These are phyloP conservation scores for Penicillium corylophilum DNA, from an alignment of 2,329 filamentous ascomycete species.

Conservation along the genomic window DNA sequence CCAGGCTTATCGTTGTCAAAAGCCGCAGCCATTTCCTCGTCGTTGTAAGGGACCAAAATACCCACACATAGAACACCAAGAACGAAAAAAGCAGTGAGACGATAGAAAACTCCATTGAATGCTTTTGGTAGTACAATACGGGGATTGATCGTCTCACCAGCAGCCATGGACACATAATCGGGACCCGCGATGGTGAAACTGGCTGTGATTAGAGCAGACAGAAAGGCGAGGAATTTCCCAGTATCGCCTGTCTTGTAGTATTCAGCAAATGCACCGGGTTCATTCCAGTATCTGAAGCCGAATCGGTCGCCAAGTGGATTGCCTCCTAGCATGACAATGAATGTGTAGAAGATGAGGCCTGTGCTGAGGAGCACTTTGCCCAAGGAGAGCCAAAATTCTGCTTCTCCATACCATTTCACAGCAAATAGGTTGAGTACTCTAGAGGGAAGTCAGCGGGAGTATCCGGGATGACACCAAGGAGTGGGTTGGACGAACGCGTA, in stretches of 20 bases:
- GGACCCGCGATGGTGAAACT: slow-evolving; percentile 67
- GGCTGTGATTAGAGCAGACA: slow-evolving; percentile 71
- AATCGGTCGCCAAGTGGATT: slow-evolving; percentile 71
- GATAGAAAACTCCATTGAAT: slow-evolving; percentile 77
- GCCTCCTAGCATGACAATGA: slow-evolving; percentile 79
- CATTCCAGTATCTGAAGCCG: slow-evolving; percentile 67
- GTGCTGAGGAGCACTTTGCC: slow-evolving; percentile 72
- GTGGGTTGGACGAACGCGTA: slow-evolving; percentile 38
- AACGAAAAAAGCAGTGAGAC: slow-evolving; percentile 72
- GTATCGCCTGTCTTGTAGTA: slow-evolving; percentile 63
- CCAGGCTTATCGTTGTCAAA: slow-evolving; percentile 61
- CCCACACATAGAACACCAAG: slow-evolving; percentile 71
- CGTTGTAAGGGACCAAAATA: slow-evolving; percentile 69
- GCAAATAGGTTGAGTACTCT: slow-evolving; percentile 65
- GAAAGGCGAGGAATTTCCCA: slow-evolving; percentile 73
- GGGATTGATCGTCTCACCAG: slow-evolving; percentile 70
- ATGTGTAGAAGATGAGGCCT: slow-evolving; percentile 72
- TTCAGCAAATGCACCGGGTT: slow-evolving; percentile 69
- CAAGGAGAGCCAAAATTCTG: slow-evolving; percentile 71
- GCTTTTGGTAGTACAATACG: slow-evolving; percentile 68
- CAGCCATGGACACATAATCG: slow-evolving; percentile 64
- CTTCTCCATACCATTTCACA: slow-evolving; percentile 72
- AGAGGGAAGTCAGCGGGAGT: not conserved
- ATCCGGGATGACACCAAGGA: not conserved
- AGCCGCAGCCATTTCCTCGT: slow-evolving; percentile 60